Base-by-base conservation (phyloP, 352 stramenopile species). In the Halophytophthora polymorphica region DNA sequence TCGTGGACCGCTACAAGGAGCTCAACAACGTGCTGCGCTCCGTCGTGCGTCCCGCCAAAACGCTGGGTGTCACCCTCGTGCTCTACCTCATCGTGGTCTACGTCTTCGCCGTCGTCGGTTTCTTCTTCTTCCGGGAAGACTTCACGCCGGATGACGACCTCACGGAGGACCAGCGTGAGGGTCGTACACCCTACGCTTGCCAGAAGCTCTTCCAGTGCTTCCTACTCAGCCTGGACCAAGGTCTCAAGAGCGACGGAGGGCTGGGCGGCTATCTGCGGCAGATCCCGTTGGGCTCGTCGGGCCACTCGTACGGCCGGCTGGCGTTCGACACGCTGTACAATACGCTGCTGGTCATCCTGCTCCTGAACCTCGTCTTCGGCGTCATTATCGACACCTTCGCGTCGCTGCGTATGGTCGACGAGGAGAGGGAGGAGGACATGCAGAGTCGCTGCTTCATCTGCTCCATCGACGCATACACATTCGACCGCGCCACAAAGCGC, bases 341-440 rank as follows among this genome's bases (percentile, higher is more conserved):
- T 63, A 77, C 70, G 15, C 56, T 88, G 33, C 64, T 91, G 13
- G 68, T 89, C 29, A 73, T 89, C 18, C 64, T 89, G 46, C 68
- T 91, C n/a, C 57, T 88, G 50, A 91, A 91, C 43, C 63, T 89
- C 28, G 61, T 88, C 18, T 91, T 91, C 48, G 80, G 77, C 21
- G 72, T 91, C 17, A 91, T 91, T 53, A 87, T 91, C 46, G 80
- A 91, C 45, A 91, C 71, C 15, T 91, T 91, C 47, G 80, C 80
- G 29, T 84, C 73, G n/a, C 52, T 91, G 35, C 77, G 80, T 3
- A 76, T 66, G 1, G 64, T 72, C 2, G 77, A 91, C 56, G 69
- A 82, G 39, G 74, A 89, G 31, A 88, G 81, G 52, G 60, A 69
- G 7, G 63, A 73, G 52, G 80, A 89, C 33, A 86, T 88, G 70